A percentile compares a stretch with the other conserved stretches of the same genome.
Conservation (phyloP, 1,284 basidiomycete species). For the Ganoderma multipileum region DNA sequence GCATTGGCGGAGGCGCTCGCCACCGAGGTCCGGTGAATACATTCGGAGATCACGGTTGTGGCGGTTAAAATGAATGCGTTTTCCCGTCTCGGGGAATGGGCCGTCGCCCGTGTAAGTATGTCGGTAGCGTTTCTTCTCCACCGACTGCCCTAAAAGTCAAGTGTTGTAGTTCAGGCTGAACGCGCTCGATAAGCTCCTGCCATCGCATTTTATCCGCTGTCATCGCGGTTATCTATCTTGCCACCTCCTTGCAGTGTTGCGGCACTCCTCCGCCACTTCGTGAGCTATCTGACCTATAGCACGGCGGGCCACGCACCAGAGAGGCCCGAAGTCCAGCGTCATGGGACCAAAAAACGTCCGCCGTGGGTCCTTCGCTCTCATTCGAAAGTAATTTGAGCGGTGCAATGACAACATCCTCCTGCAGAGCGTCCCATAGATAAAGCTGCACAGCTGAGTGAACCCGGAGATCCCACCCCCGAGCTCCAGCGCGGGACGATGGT, state of each 20-base stretch:
- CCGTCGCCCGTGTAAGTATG: neutral
- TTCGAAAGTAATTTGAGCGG: constrained; percentile 1
- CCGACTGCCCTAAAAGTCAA: constrained; percentile 22
- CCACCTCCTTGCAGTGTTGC: neutral
- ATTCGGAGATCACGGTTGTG: too few species aligned
- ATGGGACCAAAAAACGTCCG: constrained; percentile 23
- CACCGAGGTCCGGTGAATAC: too few species aligned
- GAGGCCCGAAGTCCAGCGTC: constrained; percentile 7
- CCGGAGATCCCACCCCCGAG: constrained; percentile 1
- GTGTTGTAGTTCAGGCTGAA: constrained; percentile 24
- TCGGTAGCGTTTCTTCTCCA: neutral
- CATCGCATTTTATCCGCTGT: neutral
- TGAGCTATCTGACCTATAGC: neutral
- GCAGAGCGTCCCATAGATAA: constrained; percentile 18
- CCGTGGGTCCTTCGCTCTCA: constrained; percentile 18
- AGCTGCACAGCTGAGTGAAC: neutral
- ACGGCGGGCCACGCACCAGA: neutral
- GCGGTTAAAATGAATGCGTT: too few species aligned
- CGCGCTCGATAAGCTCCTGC: neutral
- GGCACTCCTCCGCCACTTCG: neutral
- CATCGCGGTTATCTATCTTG: neutral
- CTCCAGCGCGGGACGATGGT: constrained; percentile 19
- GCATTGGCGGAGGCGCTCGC: too few species aligned
- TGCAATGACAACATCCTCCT: constrained; percentile 17
- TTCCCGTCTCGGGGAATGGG: too few species aligned